Percentiles rank a stretch among this genome's conserved stretches.
phyloP scores from a whole-genome alignment of 768 basidiomycete genomes.

The Antrodiella citrinella region DNA sequence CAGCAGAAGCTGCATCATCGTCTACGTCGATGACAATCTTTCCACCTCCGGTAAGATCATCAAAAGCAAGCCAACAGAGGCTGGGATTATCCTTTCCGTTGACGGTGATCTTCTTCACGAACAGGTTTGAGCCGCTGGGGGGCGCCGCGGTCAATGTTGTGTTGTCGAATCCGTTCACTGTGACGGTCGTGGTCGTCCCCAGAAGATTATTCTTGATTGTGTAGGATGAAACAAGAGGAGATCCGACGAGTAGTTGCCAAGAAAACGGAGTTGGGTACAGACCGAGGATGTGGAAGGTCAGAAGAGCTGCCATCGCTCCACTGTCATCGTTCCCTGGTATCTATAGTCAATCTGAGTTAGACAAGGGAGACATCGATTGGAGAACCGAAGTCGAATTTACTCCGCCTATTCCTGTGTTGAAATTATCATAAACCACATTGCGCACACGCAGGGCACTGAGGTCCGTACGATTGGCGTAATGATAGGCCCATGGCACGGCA shows the following conservation, averaged over 20 bases:
- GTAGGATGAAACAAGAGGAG: constrained; percentile 39
- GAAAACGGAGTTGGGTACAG: constrained; percentile 42
- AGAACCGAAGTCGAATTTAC: constrained; percentile 15
- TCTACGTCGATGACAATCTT: constrained; percentile 38
- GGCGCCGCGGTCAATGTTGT: constrained; percentile 28
- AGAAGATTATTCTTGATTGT: constrained; percentile 32
- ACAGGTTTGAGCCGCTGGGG: constrained; percentile 31
- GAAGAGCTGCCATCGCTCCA: constrained; percentile 43
- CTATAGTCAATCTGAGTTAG: constrained; percentile 13
- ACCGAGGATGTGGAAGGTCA: constrained; percentile 42
- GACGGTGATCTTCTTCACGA: constrained; percentile 36
- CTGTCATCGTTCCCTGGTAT: constrained; percentile 48
- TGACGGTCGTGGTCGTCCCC: constrained; percentile 32
- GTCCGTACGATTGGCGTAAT: constrained; percentile 44
- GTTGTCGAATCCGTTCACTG: constrained; percentile 35
- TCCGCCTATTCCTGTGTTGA: constrained; percentile 39
- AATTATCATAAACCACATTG: constrained; percentile 35
- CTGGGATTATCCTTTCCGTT: constrained; percentile 30
- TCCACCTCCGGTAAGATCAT: constrained; percentile 37
- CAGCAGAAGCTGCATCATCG: constrained; percentile 27
- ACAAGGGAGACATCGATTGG: not conserved
- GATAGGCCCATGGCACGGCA: constrained; percentile 38
- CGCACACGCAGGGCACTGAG: constrained; percentile 38
- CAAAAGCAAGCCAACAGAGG: constrained; percentile 37
- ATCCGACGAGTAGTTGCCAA: constrained; percentile 38